Base-by-base conservation (phyloP, 2,329 filamentous ascomycete genomes). In the Ceratocystis cacaofunesta region DNA sequence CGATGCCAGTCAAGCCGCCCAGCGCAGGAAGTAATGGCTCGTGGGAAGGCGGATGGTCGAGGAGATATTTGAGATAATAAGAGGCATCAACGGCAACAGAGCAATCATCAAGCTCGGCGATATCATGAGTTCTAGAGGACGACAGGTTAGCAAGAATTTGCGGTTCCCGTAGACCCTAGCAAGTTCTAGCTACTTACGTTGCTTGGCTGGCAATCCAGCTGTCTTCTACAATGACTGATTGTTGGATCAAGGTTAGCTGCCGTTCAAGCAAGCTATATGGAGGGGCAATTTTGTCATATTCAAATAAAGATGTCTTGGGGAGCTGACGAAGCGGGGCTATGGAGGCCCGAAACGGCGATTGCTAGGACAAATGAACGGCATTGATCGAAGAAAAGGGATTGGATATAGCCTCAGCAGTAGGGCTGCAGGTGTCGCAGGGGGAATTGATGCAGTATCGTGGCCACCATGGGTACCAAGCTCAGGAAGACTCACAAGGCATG, bases 1-100 rank as follows among this genome's bases (percentile, higher is more conserved):
- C 84, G 72, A 97, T 81, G 64, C 88, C 88, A 68, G 92, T 94
- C 68, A 92, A 82, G 66, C 94, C 94, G 62, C 92, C 94, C 61
- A 97, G 83, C 25, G 94, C 94, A 65, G 91, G 85, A 43, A 97
- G 82, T 43, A 99, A 85, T 52, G 92, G 92, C 75, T 99, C 94
- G 72, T 89, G 87, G 58, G 84, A 86, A 32, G 85, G 82, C 55
- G 82, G 75, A 66, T 81, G 83, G 72, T 87, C 84, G 71, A 96
- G 84, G 69, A 95, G 83, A 67, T 86, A 85, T 74, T 87, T 82
- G 69, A 99, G 83, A 75, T 94, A 97, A 75, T 95, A 88, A 64
- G 89, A 87, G 65, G 92, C 94, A 78, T 96, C 92, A 71, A 97
- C 85, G 69, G 87, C 92, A 71, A 96, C 82, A 64, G 86, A 82